These are phyloP conservation scores for Pascua guehoae DNA, from an alignment of 1,284 basidiomycete species.

Conservation along the genomic window DNA sequence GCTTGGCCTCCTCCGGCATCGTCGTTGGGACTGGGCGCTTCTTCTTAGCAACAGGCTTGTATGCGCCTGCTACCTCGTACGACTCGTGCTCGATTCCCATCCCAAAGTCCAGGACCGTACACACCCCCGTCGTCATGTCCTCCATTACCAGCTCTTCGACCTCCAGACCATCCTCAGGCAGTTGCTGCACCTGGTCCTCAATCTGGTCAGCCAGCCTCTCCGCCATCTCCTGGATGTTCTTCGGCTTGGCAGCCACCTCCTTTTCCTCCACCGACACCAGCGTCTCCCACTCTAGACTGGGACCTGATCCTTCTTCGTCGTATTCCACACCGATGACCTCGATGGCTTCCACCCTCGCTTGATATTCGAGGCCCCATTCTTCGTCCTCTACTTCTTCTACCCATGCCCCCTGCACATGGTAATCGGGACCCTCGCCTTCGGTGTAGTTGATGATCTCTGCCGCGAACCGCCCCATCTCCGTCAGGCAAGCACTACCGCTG, in stretches of 20 bases:
- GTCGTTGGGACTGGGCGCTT: constrained; percentile 9
- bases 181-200: neutral
- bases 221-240: neutral
- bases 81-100: no score
- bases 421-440: neutral
- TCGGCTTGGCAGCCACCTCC: neutral
- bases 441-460: neutral
- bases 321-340: neutral
- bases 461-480: no score
- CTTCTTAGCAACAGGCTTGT: constrained; percentile 12
- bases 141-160: neutral
- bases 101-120: neutral
- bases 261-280: no score
- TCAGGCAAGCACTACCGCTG: no score
- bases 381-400: neutral
- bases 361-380: neutral
- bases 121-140: neutral
- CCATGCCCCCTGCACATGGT: neutral
- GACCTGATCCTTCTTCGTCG: no score
- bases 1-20: constrained; percentile 5
- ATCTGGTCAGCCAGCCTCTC: neutral
- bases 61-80: neutral
- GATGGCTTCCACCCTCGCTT: neutral
- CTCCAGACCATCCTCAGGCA: neutral
- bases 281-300: no score